Evolutionary conservation across 495 filamentous ascomycete species (phyloP).

Genomic region (Talaromyces borbonicus): DNA sequence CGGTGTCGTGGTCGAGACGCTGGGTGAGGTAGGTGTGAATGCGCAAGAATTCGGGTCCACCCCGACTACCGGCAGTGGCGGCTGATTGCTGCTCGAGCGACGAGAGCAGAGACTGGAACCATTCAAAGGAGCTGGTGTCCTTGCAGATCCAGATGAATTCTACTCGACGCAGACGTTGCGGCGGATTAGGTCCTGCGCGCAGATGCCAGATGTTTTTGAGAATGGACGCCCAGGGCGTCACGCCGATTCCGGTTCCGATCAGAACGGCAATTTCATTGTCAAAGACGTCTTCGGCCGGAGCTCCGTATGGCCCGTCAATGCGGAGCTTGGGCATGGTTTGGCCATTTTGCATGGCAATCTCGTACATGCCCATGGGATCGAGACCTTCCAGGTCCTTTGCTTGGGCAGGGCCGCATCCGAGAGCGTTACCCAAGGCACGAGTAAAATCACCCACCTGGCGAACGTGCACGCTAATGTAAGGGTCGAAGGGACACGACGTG

Average conservation of each 20-base stretch:
- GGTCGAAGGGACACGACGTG: slow-evolving; percentile 93
- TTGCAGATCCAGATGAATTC: slow-evolving; percentile 99
- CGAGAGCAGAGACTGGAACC: slow-evolving; percentile 91
- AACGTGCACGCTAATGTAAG: slow-evolving; percentile 87
- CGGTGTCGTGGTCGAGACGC: slow-evolving; percentile 78
- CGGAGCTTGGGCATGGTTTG: slow-evolving; percentile 80
- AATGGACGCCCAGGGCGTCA: slow-evolving; percentile 95
- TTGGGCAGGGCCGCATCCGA: slow-evolving; percentile 81
- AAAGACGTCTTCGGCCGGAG: slow-evolving; percentile 86
- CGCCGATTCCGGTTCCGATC: slow-evolving; percentile 94
- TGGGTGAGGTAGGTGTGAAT: slow-evolving; percentile 99
- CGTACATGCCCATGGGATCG: slow-evolving; percentile 95
- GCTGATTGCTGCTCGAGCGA: slow-evolving; percentile 83
- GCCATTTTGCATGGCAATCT: slow-evolving; percentile 89
- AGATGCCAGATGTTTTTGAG: slow-evolving; percentile 98
- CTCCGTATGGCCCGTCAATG: slow-evolving; percentile 94
- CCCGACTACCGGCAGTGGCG: slow-evolving; percentile 53
- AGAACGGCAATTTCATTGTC: slow-evolving; percentile 97
- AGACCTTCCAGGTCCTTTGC: slow-evolving; percentile 77
- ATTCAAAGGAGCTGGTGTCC: slow-evolving; percentile 93
- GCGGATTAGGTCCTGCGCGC: slow-evolving; percentile 74
- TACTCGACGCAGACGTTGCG: slow-evolving; percentile 79
- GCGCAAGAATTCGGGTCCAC: slow-evolving; percentile 77
- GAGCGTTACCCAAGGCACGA: slow-evolving; percentile 73
- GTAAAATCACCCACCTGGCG: slow-evolving; percentile 97